Conservation (phyloP, 306 rosid species). For the Prunus kanzakura region DNA sequence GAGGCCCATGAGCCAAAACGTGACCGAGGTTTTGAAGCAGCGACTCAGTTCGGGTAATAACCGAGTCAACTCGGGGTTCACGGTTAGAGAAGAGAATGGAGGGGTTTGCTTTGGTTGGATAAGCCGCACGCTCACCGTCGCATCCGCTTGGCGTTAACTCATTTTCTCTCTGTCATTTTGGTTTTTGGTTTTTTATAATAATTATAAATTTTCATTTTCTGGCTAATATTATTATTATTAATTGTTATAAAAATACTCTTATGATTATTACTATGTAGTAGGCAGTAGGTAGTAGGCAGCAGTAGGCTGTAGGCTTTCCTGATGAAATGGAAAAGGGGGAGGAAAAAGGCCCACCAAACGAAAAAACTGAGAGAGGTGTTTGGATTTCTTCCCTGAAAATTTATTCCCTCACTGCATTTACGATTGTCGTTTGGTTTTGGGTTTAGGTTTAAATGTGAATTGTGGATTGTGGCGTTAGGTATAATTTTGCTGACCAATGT, state of each 20-base stretch:
- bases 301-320: constrained; percentile 32
- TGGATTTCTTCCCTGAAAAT: constrained; percentile 45
- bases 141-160: constrained; percentile 95
- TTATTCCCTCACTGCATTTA: constrained; percentile 23
- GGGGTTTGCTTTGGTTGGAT: constrained; percentile 82
- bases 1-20: constrained; percentile 51
- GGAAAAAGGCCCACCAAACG: constrained; percentile 28
- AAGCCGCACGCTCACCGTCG: constrained; percentile 82
- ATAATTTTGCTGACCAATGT: not conserved
- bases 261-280: constrained; percentile 5
- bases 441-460: not conserved
- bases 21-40: constrained; percentile 47
- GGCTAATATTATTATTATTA: constrained; percentile 20
- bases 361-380: constrained; percentile 41
- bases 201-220: not conserved
- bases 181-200: not conserved
- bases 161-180: not conserved
- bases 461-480: constrained; percentile 52
- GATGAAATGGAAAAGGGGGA: constrained; percentile 52
- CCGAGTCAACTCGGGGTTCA: constrained; percentile 57
- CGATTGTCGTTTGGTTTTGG: constrained; percentile 23
- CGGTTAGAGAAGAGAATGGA: constrained; percentile 70
- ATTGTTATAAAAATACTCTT: constrained; percentile 26
- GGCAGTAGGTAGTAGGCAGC: no score
- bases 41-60: constrained; percentile 19